phyloP scores from a whole-genome alignment of 306 rosid genomes.

The Cicer chorassanicum region DNA sequence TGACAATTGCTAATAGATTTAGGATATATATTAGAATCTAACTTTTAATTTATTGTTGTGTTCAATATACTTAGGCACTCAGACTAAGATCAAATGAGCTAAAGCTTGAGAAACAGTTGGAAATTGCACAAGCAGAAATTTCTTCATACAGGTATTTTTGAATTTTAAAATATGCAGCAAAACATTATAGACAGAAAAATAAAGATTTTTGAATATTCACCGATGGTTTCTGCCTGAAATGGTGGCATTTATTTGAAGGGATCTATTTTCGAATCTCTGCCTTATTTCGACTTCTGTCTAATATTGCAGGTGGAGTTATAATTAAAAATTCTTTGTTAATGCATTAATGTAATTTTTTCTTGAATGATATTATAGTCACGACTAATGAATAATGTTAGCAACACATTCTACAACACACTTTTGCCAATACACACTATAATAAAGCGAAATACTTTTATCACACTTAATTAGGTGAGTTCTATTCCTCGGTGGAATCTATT shows the following conservation, averaged over 20 bases:
- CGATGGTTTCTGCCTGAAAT: slow-evolving; percentile 9
- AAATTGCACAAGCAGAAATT: slow-evolving; percentile 80
- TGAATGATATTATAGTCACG: not conserved
- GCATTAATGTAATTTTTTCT: not conserved
- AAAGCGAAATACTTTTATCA: not conserved
- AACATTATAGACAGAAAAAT: not conserved
- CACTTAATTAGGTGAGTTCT: not conserved
- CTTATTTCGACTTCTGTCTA: slow-evolving; percentile 12
- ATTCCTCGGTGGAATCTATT: not conserved
- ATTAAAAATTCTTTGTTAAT: not conserved
- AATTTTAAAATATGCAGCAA: slow-evolving; percentile 27
- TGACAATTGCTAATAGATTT: slow-evolving; percentile 31
- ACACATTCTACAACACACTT: not conserved
- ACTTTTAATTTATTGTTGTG: slow-evolving; percentile 30
- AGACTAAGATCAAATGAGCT: slow-evolving; percentile 89
- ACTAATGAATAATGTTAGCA: not conserved
- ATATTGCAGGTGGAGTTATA: slow-evolving; percentile 16
- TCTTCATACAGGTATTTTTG: slow-evolving; percentile 72
- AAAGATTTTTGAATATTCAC: slow-evolving; percentile 17
- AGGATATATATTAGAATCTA: slow-evolving; percentile 32
- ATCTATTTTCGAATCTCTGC: not conserved
- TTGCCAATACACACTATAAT: not conserved
- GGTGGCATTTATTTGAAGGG: not conserved
- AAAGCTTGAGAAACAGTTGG: slow-evolving; percentile 90
- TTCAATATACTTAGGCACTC: slow-evolving; percentile 70